Evolutionary conservation across 371 early-diverging fungal genomes (phyloP).

Genomic region (Syncephalastrum monosporum): DNA sequence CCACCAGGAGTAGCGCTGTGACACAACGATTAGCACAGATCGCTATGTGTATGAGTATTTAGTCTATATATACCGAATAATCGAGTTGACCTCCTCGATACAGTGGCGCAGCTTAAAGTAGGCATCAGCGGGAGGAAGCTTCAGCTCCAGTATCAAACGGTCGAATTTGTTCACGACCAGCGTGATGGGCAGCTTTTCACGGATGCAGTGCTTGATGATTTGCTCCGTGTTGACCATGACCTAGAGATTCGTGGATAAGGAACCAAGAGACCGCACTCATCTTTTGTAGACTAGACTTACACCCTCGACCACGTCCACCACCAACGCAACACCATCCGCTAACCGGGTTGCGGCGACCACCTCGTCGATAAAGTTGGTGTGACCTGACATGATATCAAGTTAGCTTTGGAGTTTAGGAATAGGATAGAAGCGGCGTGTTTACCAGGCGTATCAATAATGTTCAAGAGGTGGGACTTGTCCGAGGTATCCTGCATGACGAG

Average conservation of each 20-base stretch:
- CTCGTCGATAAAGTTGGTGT: conserved; percentile 94
- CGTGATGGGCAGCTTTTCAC: conserved; percentile 79
- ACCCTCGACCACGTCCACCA: conserved; percentile 97
- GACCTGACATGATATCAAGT: conserved; percentile 52
- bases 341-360: conserved; percentile 85
- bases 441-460: conserved; percentile 95
- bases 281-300: conserved; percentile 40
- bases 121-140: conserved; percentile 94
- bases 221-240: conserved; percentile 93
- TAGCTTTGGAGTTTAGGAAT: neutral
- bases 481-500: conserved; percentile 84
- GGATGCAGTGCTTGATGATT: conserved; percentile 80
- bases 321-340: conserved; percentile 90
- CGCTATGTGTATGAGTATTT: neutral
- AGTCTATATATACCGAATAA: conserved; percentile 57
- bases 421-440: conserved; percentile 7
- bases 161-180: conserved; percentile 97
- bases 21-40: neutral
- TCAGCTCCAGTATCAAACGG: conserved; percentile 92
- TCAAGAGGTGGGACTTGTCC: conserved; percentile 88
- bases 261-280: conserved; percentile 1
- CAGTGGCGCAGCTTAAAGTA: conserved; percentile 94
- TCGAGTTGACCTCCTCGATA: conserved; percentile 92
- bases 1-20: conserved; percentile 46
- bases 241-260: conserved; percentile 24